Conservation (phyloP, 495 filamentous ascomycete species). For the Penicillium herquei region DNA sequence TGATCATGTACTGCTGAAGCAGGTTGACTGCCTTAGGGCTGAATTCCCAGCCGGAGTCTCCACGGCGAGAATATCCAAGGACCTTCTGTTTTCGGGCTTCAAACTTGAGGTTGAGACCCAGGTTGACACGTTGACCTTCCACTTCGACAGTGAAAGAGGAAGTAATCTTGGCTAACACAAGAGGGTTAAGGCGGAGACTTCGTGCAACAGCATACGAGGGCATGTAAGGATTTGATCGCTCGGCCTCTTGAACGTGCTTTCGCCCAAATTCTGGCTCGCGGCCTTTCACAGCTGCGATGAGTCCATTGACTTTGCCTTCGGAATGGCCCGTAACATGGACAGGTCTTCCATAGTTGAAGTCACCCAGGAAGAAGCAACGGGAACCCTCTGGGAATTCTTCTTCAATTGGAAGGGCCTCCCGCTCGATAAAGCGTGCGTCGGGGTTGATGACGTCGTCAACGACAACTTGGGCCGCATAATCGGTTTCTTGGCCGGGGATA, state of each 20-base stretch:
- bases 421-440: slow-evolving; percentile 90
- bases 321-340: slow-evolving; percentile 76
- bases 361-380: slow-evolving; percentile 92
- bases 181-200: slow-evolving; percentile 74
- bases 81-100: slow-evolving; percentile 95
- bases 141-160: slow-evolving; percentile 85
- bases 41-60: slow-evolving; percentile 89
- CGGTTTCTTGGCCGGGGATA: slow-evolving; percentile 85
- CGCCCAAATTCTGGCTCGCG: slow-evolving; percentile 81
- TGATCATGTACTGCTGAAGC: slow-evolving; percentile 83
- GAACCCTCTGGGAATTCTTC: slow-evolving; percentile 86
- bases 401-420: slow-evolving; percentile 77
- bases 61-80: slow-evolving; percentile 87
- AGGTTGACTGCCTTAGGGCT: slow-evolving; percentile 79
- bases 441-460: slow-evolving; percentile 90
- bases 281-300: slow-evolving; percentile 63
- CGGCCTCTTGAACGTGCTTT: slow-evolving; percentile 64
- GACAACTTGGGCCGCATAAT: slow-evolving; percentile 85
- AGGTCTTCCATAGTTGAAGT: slow-evolving; percentile 88
- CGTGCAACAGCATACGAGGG: slow-evolving; percentile 85
- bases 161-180: slow-evolving; percentile 93
- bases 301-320: slow-evolving; percentile 70
- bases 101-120: slow-evolving; percentile 96
- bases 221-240: slow-evolving; percentile 68
- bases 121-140: slow-evolving; percentile 73